Base-by-base conservation (phyloP, 495 filamentous ascomycete species). In the Talaromyces proteolyticus region DNA sequence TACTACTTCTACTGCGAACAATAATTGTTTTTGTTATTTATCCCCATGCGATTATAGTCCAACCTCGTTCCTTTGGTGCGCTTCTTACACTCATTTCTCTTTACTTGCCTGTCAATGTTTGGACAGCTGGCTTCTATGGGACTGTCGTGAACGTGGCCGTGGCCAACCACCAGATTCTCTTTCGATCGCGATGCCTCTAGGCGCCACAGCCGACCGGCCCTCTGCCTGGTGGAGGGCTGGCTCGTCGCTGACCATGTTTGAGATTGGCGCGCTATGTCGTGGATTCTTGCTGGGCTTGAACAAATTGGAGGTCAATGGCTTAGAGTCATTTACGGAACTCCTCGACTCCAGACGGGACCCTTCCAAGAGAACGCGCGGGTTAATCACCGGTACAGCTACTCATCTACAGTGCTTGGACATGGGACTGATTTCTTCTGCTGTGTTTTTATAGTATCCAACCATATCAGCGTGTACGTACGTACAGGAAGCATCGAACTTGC, bases 391-490 rank as follows among this genome's bases (percentile, higher is more conserved):
- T 95, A 74, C 50, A 72, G 57, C 11, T 8, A 14, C 7, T 25
- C 16, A 16, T 12, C 18, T 11, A 14, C n/a, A n/a, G n/a, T n/a
- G n/a, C n/a, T 52, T 47, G 49, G 22, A 22, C n/a, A 16, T 16
- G 37, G 26, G 14, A 49, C 10, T 19, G 11, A 20, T 19, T 46
- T 49, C 17, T 54, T 25, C 8, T 18, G 21, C 47, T 38, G n/a
- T 17, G 12, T 21, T 47, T 25, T 39, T 42, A 58, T 57, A 95
- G 93, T 97, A 7, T 95, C 88, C 24, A 98, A 98, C 65, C 93
- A 98, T 67, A 79, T 89, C 53, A 91, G 88, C 70, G 86, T 98
- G 93, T 97, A 88, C 71, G 89, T 93, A 66, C 57, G 59, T 69
- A 59, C 52, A 53, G 54, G 37, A n/a, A 42, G 38, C 44, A 40